Base-by-base conservation (phyloP, 2,329 filamentous ascomycete species). In the Colletotrichum sp. region DNA sequence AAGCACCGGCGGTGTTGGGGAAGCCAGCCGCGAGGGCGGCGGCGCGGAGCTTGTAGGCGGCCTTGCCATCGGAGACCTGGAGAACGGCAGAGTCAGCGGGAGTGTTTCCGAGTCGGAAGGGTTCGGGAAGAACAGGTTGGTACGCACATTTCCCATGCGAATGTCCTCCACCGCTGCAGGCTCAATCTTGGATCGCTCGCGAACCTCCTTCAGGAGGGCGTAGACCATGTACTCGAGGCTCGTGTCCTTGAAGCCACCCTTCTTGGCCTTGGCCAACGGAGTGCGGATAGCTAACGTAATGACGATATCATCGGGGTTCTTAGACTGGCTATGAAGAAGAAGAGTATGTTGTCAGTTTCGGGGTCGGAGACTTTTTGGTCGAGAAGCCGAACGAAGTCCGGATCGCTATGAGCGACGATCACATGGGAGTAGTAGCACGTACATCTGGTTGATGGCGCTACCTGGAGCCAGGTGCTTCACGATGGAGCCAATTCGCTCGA, bases 171-270 rank as follows among this genome's bases (percentile, higher is more conserved):
- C 92, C 43, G 97, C 88, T 7, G 90, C 89, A 4, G 96, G 95
- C 82, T 98, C 94, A 68, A 98, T 86, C 73, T 93, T 94, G 77
- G 93, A 93, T 81, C 93, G 93, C 78, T 93, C 88, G 71, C 92
- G 85, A 67, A 95, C 90, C 83, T 96, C 89, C 88, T 97, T 94
- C 79, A 98, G 87, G 64, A 98, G 89, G 75, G 95, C 92, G 83
- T 96, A 95, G 76, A 98, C 84, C 73, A 99, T 89, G 85, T 93
- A 96, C 85, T 99, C 97, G 77, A 98, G 91, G 55, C 90, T 91
- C 7, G 96, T 97, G 84, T 99, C 96, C 89, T 98, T 98, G 89
- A 99, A 94, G 56, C 96, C 95, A 78, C 97, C 96, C 90, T 98
- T 98, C 84, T 90, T 90, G 68, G 91, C 96, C 88, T 98, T 98